These are phyloP conservation scores for Edaphochlamys debaryana DNA, from an alignment of 139 green algal genomes.

Conservation along the genomic window DNA sequence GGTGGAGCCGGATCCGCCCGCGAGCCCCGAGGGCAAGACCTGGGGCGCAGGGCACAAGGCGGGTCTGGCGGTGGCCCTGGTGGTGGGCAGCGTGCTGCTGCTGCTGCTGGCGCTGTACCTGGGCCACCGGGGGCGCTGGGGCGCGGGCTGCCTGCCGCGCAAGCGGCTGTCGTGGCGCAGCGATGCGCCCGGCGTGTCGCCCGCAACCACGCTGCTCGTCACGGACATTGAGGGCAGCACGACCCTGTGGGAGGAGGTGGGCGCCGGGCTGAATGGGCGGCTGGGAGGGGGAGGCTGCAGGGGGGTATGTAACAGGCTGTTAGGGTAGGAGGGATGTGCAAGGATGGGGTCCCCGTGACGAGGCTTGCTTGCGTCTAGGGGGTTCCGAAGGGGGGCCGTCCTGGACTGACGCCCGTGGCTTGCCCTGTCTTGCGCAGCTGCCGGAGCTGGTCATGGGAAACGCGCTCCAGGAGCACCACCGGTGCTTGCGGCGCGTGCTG, in stretches of 20 bases:
- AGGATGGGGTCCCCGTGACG: neutral
- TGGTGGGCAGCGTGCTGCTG: neutral
- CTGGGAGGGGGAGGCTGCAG: no score
- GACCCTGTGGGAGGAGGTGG: slow-evolving; percentile 31
- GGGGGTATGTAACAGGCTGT: neutral
- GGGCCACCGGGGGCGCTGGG: neutral
- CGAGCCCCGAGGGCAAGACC: no score
- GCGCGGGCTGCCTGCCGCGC: neutral
- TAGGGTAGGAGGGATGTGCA: neutral
- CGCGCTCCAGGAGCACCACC: slow-evolving; percentile 11
- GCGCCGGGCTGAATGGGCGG: no score
- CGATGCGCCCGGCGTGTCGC: neutral
- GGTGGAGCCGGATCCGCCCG: no score
- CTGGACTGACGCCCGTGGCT: no score
- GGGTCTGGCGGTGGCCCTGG: neutral
- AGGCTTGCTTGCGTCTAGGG: neutral
- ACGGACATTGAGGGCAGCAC: slow-evolving; percentile 26
- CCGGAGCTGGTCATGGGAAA: slow-evolving; percentile 10
- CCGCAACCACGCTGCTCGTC: slow-evolving; percentile 12
- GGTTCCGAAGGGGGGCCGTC: no score
- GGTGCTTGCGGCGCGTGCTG: neutral
- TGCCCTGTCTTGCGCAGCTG: no score
- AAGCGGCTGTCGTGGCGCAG: neutral
- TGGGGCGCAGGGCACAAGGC: no score
- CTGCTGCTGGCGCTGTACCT: neutral